Evolutionary conservation across 331 rosid species (phyloP).

Genomic region (Malus hybrid): DNA sequence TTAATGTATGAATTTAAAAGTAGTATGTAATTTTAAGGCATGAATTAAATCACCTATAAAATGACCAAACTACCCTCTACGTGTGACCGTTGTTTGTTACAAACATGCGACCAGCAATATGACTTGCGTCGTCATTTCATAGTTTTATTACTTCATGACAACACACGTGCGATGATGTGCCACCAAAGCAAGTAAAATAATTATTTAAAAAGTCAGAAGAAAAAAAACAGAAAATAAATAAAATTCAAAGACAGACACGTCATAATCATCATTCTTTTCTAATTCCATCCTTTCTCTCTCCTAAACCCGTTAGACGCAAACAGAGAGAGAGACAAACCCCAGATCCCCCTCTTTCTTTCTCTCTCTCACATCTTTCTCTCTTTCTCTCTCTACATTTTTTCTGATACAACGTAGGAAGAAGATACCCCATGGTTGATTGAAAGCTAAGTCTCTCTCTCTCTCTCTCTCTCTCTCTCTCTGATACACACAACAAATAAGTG

Average conservation of each 20-base stretch:
- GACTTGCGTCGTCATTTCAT: too few relatives aligned
- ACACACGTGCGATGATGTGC: not conserved
- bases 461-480: constrained; percentile 28
- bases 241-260: constrained; percentile 1
- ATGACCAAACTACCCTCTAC: too few relatives aligned
- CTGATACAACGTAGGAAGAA: constrained; percentile 8
- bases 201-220: not conserved
- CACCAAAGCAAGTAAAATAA: not conserved
- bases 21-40: too few relatives aligned
- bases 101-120: too few relatives aligned
- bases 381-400: not conserved
- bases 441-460: constrained; percentile 66
- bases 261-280: constrained; percentile 17
- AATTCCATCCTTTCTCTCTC: not conserved
- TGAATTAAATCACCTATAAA: too few relatives aligned
- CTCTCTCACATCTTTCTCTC: not conserved
- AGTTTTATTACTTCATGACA: too few relatives aligned
- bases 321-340: constrained; percentile 45
- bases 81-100: too few relatives aligned
- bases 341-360: constrained; percentile 37
- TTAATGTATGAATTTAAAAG: too few relatives aligned
- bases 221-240: not conserved
- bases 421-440: constrained; percentile 50
- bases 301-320: not conserved
- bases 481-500: constrained; percentile 10